Conservation (phyloP, 768 basidiomycete genomes). For the Psilocybe subaeruginosa region DNA sequence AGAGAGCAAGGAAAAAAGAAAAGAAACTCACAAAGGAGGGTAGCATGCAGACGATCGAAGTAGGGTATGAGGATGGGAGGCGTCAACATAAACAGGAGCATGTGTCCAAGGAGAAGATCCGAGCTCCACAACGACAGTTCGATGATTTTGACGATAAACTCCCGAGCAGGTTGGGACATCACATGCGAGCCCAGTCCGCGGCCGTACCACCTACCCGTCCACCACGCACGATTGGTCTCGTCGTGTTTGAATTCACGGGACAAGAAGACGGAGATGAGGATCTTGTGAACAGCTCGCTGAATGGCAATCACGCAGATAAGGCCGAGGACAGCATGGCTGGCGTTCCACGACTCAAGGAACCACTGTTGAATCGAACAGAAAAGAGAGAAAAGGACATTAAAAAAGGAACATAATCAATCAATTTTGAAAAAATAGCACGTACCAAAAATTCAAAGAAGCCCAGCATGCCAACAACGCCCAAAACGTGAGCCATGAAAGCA, state of each 20-base stretch:
- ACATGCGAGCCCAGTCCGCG: conserved; percentile 88
- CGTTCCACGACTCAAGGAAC: conserved; percentile 93
- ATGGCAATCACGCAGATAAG: conserved; percentile 90
- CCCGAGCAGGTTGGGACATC: conserved; percentile 97
- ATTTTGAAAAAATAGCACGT: conserved; percentile 28
- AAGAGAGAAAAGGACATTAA: conserved; percentile 15
- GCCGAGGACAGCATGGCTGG: conserved; percentile 91
- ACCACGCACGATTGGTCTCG: conserved; percentile 98
- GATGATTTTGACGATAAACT: conserved; percentile 97
- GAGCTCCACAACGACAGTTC: conserved; percentile 96
- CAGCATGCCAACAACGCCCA: conserved; percentile 84
- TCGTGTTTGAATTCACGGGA: conserved; percentile 99
- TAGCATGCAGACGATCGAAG: conserved; percentile 90
- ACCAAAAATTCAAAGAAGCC: conserved; percentile 97
- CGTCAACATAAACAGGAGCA: conserved; percentile 90
- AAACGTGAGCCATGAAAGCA: conserved; percentile 85
- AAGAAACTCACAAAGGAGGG: conserved; percentile 77
- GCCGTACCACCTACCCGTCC: conserved; percentile 98
- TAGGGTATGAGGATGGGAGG: conserved; percentile 90
- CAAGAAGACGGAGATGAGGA: conserved; percentile 91
- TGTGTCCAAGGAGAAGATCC: conserved; percentile 86
- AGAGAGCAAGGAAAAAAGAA: neutral
- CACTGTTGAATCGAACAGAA: conserved; percentile 50
- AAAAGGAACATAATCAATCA: conserved; percentile 15
- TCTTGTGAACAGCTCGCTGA: conserved; percentile 92